phyloP scores from a whole-genome alignment of 164 flowering plant genomes.

The Vitis amurensis region DNA sequence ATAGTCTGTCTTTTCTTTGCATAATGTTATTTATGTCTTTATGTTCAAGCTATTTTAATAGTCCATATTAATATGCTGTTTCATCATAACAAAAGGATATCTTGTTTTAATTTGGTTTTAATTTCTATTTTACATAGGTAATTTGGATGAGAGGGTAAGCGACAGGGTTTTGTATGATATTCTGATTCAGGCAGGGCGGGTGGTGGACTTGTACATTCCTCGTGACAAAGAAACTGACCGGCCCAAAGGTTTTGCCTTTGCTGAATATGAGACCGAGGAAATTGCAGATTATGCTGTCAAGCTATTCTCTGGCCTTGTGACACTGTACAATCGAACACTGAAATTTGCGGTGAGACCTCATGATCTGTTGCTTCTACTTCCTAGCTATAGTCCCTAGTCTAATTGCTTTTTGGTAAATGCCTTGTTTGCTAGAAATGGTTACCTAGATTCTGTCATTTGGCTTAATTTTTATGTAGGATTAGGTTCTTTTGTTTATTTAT shows the following conservation, averaged over 20 bases:
- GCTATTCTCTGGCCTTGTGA: conserved; percentile 87
- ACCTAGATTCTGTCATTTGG: too few relatives aligned
- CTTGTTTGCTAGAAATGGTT: too few relatives aligned
- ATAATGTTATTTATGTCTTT: too few relatives aligned
- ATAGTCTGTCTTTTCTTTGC: too few relatives aligned
- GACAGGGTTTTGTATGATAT: conserved; percentile 86
- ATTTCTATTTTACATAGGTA: conserved; percentile 42
- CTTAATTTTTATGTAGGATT: too few relatives aligned
- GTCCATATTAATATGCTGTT: too few relatives aligned
- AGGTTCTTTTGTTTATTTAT: neutral
- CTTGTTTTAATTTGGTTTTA: neutral
- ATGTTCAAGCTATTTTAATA: too few relatives aligned
- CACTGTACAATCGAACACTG: conserved; percentile 63
- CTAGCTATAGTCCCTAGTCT: too few relatives aligned
- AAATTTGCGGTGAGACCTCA: conserved; percentile 69
- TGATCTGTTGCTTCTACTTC: neutral
- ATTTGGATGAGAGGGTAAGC: conserved; percentile 83
- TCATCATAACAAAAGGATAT: neutral
- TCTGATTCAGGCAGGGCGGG: conserved; percentile 79
- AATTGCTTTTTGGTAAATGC: too few relatives aligned
- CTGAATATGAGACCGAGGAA: conserved; percentile 83
- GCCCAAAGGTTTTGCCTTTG: conserved; percentile 88
- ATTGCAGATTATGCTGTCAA: conserved; percentile 78
- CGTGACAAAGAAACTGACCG: conserved; percentile 74
- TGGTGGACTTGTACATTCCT: conserved; percentile 74